Evolutionary conservation across 345 rosid genomes (phyloP), one percentile per base, ranked within the genome.

Genomic region (Mangifera indica): DNA sequence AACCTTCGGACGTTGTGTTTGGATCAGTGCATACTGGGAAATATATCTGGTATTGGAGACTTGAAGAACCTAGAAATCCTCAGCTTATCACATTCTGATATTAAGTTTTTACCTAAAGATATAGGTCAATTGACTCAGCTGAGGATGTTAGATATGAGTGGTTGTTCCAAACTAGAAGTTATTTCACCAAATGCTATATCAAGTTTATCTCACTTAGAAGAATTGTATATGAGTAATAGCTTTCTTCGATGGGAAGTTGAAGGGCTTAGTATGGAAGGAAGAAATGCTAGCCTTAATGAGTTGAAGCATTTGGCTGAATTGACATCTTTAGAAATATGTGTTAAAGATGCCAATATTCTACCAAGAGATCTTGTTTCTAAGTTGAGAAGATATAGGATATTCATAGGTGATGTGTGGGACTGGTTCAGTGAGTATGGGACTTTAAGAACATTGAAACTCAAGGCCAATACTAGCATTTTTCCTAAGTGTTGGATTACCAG

Each of bases 1-100:
- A 53, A 72, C 40, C 74, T 83, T 45, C 61, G 54, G 21, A 72
- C 80, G 1, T 54, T 80, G 14, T 74, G 66, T 52, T 51, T 82
- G 7, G 76, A 72, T 22, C 11, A n/a, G 0, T 76, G 75, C 14
- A 5, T 2, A 7, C 0, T 71, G 2, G 48, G 65, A 48, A 76
- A 78, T 29, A 56, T 75, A 1, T 1, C 63, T 7, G 0, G 10
- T 0, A 2, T 81, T 55, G 74, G 58, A 53, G 13, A 74, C 2
- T 46, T 75, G 1, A 56, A 77, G 73, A 51, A 61, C 1, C 45
- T 82, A 46, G 46, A 67, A 20, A 40, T 60, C 10, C 76, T 81
- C 8, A 72, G 51, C 76, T 46, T 81, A 32, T 0, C 0, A 3
- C 0, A 25, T 5, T 78, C 80, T 51, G 22, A 54, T 51, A 66